phyloP scores from a whole-genome alignment of 2,329 filamentous ascomycete species.

The Venturia oleaginea region DNA sequence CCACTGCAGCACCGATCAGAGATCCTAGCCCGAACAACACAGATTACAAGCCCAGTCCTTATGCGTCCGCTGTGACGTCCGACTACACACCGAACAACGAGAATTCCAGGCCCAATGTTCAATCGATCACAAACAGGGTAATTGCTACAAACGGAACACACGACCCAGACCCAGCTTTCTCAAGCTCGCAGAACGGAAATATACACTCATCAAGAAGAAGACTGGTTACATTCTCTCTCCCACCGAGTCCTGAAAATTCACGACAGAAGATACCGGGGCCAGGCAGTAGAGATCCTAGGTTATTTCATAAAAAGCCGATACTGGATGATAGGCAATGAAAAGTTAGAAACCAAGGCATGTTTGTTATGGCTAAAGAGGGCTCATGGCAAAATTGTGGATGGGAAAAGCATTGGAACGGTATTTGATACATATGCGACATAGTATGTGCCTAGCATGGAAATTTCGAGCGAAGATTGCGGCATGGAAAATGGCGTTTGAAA shows the following conservation, averaged over 20 bases:
- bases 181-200: not conserved
- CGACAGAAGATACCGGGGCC: not conserved
- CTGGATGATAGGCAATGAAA: not conserved
- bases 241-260: not conserved
- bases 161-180: not conserved
- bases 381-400: not conserved
- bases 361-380: not conserved
- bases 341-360: not conserved
- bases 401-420: not conserved
- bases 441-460: not conserved
- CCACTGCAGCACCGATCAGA: not conserved
- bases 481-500: not conserved
- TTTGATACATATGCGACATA: not conserved
- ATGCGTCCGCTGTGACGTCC: not conserved
- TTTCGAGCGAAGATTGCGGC: not conserved
- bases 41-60: not conserved
- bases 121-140: not conserved
- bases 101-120: not conserved
- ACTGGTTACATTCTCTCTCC: not conserved
- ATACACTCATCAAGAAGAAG: not conserved
- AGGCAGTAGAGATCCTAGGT: not conserved
- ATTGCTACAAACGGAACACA: not conserved
- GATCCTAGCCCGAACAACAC: not conserved
- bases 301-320: not conserved
- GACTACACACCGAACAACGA: not conserved